Conservation (phyloP, 768 basidiomycete species). For the Goffeauzyma gilvescens region DNA sequence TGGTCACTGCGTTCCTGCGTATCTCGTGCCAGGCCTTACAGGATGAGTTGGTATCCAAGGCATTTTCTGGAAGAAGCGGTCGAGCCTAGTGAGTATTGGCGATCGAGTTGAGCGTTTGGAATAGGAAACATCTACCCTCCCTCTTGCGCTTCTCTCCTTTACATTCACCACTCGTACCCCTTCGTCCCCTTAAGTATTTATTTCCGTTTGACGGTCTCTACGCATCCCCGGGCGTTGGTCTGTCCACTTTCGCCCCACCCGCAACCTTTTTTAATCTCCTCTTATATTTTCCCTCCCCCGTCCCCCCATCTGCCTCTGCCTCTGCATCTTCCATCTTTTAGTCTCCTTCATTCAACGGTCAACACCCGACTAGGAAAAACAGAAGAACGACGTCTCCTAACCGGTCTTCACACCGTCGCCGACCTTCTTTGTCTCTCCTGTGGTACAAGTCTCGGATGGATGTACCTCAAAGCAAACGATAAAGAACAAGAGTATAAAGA, state of each 20-base stretch:
- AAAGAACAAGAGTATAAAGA: slow-evolving; percentile 32
- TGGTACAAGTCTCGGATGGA: slow-evolving; percentile 25
- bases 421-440: slow-evolving; percentile 24
- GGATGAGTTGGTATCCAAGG: slow-evolving; percentile 30
- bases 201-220: too few species aligned
- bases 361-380: slow-evolving; percentile 26
- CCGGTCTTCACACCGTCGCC: slow-evolving; percentile 29
- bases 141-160: neutral
- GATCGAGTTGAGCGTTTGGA: too few species aligned
- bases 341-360: slow-evolving; percentile 30
- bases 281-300: neutral
- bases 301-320: too few species aligned
- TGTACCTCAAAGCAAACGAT: slow-evolving; percentile 27
- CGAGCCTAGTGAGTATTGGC: slow-evolving; percentile 30
- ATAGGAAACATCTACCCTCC: too few species aligned
- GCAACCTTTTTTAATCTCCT: neutral
- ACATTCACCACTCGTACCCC: too few species aligned
- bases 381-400: slow-evolving; percentile 26
- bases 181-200: too few species aligned
- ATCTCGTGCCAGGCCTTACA: slow-evolving; percentile 26
- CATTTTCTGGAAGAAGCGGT: slow-evolving; percentile 27
- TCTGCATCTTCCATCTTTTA: too few species aligned
- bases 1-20: too few species aligned
- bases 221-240: too few species aligned
- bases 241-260: too few species aligned